These are phyloP conservation scores for Pichia scutulata DNA, from an alignment of 805 yeast genomes.

Conservation along the genomic window DNA sequence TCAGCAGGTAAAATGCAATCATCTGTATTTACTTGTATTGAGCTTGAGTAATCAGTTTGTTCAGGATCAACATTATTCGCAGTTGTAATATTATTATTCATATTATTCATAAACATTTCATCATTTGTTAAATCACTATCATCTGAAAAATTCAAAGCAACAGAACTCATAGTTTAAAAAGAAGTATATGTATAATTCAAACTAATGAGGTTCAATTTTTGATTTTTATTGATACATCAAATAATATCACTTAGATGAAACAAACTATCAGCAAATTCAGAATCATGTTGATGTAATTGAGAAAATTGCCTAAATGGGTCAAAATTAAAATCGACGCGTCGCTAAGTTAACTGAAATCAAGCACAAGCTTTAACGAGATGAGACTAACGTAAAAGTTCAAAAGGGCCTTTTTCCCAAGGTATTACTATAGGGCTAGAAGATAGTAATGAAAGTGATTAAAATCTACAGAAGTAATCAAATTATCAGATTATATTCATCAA, in stretches of 20 bases:
- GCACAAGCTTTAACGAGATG: no score
- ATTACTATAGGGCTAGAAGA: no score
- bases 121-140: not conserved
- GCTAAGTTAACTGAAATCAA: no score
- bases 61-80: not conserved
- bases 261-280: not conserved
- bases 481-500: not conserved
- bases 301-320: not conserved
- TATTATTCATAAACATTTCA: not conserved
- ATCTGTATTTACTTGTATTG: slow-evolving; percentile 15
- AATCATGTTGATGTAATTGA: not conserved
- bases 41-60: not conserved
- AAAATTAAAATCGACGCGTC: not conserved
- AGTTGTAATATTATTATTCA: not conserved
- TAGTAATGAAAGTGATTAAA: not conserved
- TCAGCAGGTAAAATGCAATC: slow-evolving; percentile 14
- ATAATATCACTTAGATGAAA: not conserved
- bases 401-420: no score
- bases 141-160: not conserved
- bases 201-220: not conserved
- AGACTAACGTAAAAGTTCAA: no score
- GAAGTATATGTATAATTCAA: not conserved
- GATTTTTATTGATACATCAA: no score
- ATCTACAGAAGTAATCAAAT: not conserved
- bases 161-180: not conserved